Base-by-base conservation (phyloP, 768 basidiomycete species). In the Rhodotorula diobovata region DNA sequence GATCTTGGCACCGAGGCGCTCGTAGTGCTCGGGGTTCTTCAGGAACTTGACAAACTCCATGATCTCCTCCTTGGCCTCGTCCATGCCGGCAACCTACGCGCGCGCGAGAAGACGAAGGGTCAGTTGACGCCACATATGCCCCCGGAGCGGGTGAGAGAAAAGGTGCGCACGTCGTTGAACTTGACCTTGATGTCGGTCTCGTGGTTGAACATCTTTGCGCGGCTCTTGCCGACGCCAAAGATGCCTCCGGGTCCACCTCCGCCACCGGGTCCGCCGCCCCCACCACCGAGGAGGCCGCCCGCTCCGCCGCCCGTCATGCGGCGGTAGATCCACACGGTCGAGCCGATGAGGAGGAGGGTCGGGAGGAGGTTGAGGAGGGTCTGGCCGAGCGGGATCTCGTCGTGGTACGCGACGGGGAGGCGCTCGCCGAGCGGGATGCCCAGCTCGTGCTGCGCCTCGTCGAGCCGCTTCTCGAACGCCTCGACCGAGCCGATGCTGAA, bases 31-130 rank as follows among this genome's bases (percentile, higher is more conserved):
- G 21, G 96, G 96, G 67, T 98, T 90, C 83, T 97, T 97, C 78
- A 99, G 84, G 84, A 99, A 98, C 77, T 96, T 94, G 80, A 99
- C 96, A 76, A 98, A 99, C 80, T 99, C 96, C 91, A 98, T 95
- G 77, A 99, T 95, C 83, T 99, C 96, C 83, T 94, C 91, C 84
- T 99, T 99, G 55, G 94, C 96, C 82, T 99, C 96, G 82, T 99
- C 96, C 95, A 98, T 98, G 48, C 96, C 96, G 23, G 96, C 96
- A 28, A 99, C 58, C 92, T 59, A 30, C 21, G 54, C 28, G n/a
- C 16, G 41, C 23, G 39, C 15, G 15, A 15, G 39, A 43, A n/a
- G n/a, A 10, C 8, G n/a, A 34, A 43, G 37, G 3, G 58, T 59
- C 58, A 59, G 58, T 37, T 37, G 9, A 15, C 8, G 23, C 5